Percentiles rank a stretch among this genome's conserved stretches.
Conservation (phyloP, 2,329 filamentous ascomycete species). For the Aspergillus neotritici region DNA sequence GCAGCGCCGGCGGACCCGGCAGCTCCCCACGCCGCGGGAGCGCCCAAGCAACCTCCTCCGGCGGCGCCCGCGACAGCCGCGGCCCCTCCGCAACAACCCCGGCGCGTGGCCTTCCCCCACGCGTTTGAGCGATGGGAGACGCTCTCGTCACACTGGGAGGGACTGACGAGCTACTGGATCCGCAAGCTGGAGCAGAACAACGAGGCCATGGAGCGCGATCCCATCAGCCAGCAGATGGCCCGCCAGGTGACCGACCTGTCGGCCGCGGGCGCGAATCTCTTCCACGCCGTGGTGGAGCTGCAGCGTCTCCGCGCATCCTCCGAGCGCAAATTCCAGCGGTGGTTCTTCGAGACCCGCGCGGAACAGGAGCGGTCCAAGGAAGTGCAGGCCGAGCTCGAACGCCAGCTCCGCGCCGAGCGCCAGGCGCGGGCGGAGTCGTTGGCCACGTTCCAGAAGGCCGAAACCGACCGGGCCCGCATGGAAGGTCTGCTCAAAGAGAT, state of each 20-base stretch:
- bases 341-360: slow-evolving; percentile 92
- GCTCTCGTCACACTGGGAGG: slow-evolving; percentile 95
- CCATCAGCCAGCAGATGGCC: slow-evolving; percentile 79
- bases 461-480: slow-evolving; percentile 62
- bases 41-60: slow-evolving; percentile 22
- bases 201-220: slow-evolving; percentile 74
- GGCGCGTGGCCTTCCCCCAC: slow-evolving; percentile 75
- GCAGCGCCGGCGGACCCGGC: slow-evolving; percentile 16
- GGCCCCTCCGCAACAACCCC: slow-evolving; percentile 23
- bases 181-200: slow-evolving; percentile 85
- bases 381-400: slow-evolving; percentile 72
- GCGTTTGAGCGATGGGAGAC: slow-evolving; percentile 98
- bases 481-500: slow-evolving; percentile 82
- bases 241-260: slow-evolving; percentile 96
- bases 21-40: slow-evolving; percentile 17
- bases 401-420: slow-evolving; percentile 67
- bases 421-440: slow-evolving; percentile 63
- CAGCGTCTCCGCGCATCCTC: slow-evolving; percentile 90
- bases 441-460: slow-evolving; percentile 59
- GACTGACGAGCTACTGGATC: slow-evolving; percentile 95
- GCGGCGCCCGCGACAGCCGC: slow-evolving; percentile 14
- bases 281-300: slow-evolving; percentile 94
- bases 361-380: slow-evolving; percentile 84
- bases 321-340: slow-evolving; percentile 94
- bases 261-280: slow-evolving; percentile 90